Percentiles rank a stretch among this genome's conserved stretches.
These are phyloP conservation scores for Austroboletus festivus DNA, from an alignment of 768 basidiomycete genomes.

Conservation along the genomic window DNA sequence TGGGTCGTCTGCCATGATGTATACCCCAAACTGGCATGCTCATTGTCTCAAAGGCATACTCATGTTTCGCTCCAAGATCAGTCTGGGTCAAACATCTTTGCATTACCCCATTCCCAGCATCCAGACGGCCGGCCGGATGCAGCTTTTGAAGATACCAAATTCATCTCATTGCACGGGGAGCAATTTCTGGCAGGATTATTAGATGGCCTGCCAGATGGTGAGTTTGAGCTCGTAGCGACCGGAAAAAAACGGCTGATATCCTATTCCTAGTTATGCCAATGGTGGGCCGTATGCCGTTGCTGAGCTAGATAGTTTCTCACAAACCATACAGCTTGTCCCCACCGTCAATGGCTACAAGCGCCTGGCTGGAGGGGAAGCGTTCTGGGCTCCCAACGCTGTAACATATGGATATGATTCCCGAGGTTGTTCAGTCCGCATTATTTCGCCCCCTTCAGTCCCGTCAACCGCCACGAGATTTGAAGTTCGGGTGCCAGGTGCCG, in stretches of 20 bases:
- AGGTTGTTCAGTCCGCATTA: conserved; percentile 86
- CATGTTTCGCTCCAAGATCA: conserved; percentile 82
- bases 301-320: not conserved
- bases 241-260: conserved; percentile 1
- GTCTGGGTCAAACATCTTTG: conserved; percentile 77
- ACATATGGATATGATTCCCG: conserved; percentile 97
- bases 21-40: conserved; percentile 10
- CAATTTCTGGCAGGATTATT: conserved; percentile 94
- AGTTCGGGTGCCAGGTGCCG: conserved; percentile 92
- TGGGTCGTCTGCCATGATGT: conserved; percentile 29
- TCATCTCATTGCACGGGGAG: conserved; percentile 79
- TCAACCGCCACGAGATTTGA: conserved; percentile 85
- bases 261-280: conserved; percentile 69
- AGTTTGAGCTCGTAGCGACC: conserved; percentile 16
- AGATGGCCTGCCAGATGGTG: conserved; percentile 86
- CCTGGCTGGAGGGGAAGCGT: conserved; percentile 87
- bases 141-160: conserved; percentile 76
- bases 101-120: conserved; percentile 58
- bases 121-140: conserved; percentile 66
- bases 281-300: conserved; percentile 40
- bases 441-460: conserved; percentile 87
- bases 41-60: conserved; percentile 57
- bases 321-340: conserved; percentile 59
- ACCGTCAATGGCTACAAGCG: conserved; percentile 98
- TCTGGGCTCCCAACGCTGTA: conserved; percentile 91